Evolutionary conservation across 192 early-diverging fungal species (phyloP).

Genomic region (Podila verticillata): DNA sequence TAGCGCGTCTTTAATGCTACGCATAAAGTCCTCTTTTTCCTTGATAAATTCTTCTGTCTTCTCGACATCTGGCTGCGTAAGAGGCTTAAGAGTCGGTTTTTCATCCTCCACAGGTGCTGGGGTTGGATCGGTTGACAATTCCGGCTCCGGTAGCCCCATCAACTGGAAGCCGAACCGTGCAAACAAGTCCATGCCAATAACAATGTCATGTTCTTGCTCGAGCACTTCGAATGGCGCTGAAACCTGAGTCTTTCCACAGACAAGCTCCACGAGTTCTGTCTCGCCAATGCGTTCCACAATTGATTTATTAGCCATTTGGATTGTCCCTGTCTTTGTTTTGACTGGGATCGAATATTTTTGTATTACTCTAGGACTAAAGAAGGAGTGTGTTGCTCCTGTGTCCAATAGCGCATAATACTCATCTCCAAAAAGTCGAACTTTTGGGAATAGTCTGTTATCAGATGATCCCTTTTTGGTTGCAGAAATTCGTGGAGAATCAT

Average conservation of each 20-base stretch:
- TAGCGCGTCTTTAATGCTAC: too few relatives aligned
- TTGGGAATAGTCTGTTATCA: too few relatives aligned
- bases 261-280: conserved; percentile 15
- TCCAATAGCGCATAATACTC: conserved; percentile 4
- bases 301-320: conserved; percentile 10
- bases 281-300: conserved; percentile 1
- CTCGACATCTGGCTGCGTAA: too few relatives aligned
- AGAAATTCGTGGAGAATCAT: neutral
- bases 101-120: neutral
- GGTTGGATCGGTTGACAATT: neutral
- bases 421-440: neutral
- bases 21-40: too few relatives aligned
- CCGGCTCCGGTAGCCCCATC: neutral
- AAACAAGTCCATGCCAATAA: conserved; percentile 12
- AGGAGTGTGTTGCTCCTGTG: conserved; percentile 12
- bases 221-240: conserved; percentile 8
- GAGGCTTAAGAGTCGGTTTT: neutral
- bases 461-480: too few relatives aligned
- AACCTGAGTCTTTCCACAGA: conserved; percentile 16
- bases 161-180: conserved; percentile 2
- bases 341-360: conserved; percentile 3
- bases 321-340: neutral
- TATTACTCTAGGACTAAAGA: conserved; percentile 4
- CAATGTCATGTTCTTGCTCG: neutral
- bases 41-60: too few relatives aligned